Evolutionary conservation across 805 yeast genomes (phyloP), one percentile per base, ranked within the genome.

Genomic region (Candida sonorensis): DNA sequence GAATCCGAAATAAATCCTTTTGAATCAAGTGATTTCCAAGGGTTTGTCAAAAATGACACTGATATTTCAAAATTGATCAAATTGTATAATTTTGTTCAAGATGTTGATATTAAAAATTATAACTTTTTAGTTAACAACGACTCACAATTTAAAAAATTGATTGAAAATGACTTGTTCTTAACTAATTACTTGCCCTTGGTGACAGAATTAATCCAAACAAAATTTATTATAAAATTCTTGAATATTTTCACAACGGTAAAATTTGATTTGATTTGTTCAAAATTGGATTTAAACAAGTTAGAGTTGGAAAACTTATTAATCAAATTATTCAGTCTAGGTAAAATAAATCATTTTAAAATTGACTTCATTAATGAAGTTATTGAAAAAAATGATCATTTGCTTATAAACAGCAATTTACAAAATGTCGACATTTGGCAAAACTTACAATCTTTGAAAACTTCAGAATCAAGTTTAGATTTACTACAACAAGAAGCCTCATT

Each of bases 1-100:
- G 78, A 77, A 34, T 75, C 69, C 27, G 78, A 73, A 40, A 72
- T 81, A 33, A 76, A 78, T 45, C 84, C 85, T 2, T 80, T 81
- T 45, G 81, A 77, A 40, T 72, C 84, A 0, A 82, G 76, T 46
- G 90, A 81, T 51, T 77, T 83, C 33, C 60, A 57, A 35, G 57
- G 61, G 7, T 55, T 57, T 33, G 26, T 22, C 5, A 25, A 47
- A 8, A 45, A 46, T 23, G 14, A 40, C 2, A 31, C 38, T 6
- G 37, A 36, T 4, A 40, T 57, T 20, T 33, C 40, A 17, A 30
- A 30, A 17, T 32, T 57, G 22, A 45, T 57, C 50, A 37, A 46
- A 14, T 15, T 58, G 9, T 57, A 53, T 31, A 38, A 45, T 12
- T 26, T 42, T n/a, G 53, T 54, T 24, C 50, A 46, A 27, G 38